Base-by-base conservation (phyloP, 108 stramenopile species). In the Ochromonas danica region DNA sequence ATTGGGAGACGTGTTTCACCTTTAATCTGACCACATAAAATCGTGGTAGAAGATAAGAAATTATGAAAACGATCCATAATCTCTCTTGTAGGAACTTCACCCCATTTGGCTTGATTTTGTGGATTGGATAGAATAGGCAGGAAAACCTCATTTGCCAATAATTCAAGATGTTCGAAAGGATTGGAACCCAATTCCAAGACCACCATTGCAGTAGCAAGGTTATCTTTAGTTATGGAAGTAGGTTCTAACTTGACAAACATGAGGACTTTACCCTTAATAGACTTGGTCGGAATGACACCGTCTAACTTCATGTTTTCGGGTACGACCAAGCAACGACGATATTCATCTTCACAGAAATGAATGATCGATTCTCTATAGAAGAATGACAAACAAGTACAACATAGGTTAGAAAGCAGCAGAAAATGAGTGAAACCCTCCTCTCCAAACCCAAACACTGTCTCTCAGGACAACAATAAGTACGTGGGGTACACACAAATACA, bases 1-100 rank as follows among this genome's bases (percentile, higher is more conserved):
- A 93, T 88, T 0, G 94, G 94, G 75, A 94, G 85, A 38, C 90
- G 85, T 14, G 92, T 94, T 83, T 94, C 91, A 40, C 91, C 94
- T 78, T 92, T 90, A 62, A 93, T 90, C 61, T 94, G 92, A 10
- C 93, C 94, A 70, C 93, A 92, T 10, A 93, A 85, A 62, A 94
- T 94, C 25, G 91, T 83, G 10, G 91, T 86, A 61, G 87, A 88
- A 31, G 91, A 89, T 30, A 94, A 61, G 77, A 93, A 93, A 43
- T 87, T 81, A 80, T 93, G 91, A 42, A 94, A 90, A 36, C 88
- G 79, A 75, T 93, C 91, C 51, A 91, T 86, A 45, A 93, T 87
- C 70, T 94, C 93, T 17, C 89, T 86, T 39, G 90, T 90, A 0
- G 91, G 89, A 17, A 93, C 91, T 61, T 94, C 93, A 10, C 94